Percentiles rank a stretch among this genome's conserved stretches.
These are phyloP conservation scores for Globisporangium solare DNA, from an alignment of 352 stramenopile genomes.

Conservation along the genomic window DNA sequence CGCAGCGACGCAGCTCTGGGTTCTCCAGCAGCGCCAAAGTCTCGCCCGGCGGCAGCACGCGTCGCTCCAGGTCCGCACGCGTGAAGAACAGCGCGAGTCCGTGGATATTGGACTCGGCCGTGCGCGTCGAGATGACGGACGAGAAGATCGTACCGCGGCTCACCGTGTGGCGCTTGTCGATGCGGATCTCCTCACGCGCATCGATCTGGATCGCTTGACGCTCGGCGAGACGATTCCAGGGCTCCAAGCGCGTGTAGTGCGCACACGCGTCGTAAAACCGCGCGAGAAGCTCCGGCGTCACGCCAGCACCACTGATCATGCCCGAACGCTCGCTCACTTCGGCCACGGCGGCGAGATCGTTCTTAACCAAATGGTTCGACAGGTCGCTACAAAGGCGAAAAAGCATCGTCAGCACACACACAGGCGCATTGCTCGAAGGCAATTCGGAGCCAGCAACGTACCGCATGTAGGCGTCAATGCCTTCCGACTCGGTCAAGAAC, in stretches of 20 bases:
- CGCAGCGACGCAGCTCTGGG: constrained; percentile 61
- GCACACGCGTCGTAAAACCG: constrained; percentile 65
- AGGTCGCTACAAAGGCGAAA: constrained; percentile 39
- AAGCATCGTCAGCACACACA: constrained; percentile 1
- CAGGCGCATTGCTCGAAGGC: background rate
- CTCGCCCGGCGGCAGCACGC: constrained; percentile 61
- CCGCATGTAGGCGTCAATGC: constrained; percentile 81
- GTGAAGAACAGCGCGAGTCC: constrained; percentile 81
- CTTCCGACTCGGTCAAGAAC: constrained; percentile 81
- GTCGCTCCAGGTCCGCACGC: constrained; percentile 64
- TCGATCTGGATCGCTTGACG: constrained; percentile 81
- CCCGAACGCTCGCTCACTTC: constrained; percentile 73
- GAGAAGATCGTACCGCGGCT: constrained; percentile 60
- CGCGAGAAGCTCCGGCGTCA: constrained; percentile 52
- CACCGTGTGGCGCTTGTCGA: constrained; percentile 59
- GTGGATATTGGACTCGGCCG: constrained; percentile 52
- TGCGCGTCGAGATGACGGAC: constrained; percentile 64
- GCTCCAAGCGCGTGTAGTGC: constrained; percentile 57
- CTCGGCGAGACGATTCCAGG: constrained; percentile 63
- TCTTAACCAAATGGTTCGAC: constrained; percentile 74
- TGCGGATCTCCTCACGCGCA: constrained; percentile 52
- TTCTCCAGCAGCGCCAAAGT: constrained; percentile 72
- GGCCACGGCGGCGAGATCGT: constrained; percentile 75
- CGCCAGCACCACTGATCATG: constrained; percentile 42
- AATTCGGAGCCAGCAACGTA: constrained; percentile 19